Evolutionary conservation across 192 early-diverging fungal species (phyloP).

Genomic region (Podila clonocystis): DNA sequence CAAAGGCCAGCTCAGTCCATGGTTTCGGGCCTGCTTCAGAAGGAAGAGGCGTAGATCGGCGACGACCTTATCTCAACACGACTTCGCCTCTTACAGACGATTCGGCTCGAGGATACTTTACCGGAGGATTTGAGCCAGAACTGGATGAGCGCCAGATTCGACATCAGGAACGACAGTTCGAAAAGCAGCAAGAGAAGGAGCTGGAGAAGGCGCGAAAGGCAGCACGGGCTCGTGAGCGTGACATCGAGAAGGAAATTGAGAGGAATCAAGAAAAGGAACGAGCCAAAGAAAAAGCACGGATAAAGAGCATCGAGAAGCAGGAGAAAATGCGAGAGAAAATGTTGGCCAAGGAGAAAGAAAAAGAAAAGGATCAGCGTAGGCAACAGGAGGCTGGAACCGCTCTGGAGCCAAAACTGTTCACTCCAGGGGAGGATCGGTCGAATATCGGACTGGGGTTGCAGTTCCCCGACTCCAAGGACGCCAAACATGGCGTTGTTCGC

Average conservation of each 20-base stretch:
- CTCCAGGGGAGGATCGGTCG: not conserved
- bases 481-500: conserved; percentile 23
- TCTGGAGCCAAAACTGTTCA: conserved; percentile 18
- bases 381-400: conserved; percentile 6
- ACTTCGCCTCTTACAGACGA: not conserved
- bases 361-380: not conserved
- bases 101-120: not conserved
- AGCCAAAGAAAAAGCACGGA: conserved; percentile 24
- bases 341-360: not conserved
- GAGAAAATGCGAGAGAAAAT: conserved; percentile 12
- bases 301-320: conserved; percentile 19
- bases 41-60: not conserved
- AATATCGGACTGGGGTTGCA: conserved; percentile 11
- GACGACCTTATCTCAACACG: not conserved
- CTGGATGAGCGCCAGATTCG: not conserved
- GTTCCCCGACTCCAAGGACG: not conserved
- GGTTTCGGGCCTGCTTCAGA: not conserved
- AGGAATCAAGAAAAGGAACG: conserved; percentile 8
- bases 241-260: conserved; percentile 21
- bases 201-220: conserved; percentile 25
- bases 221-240: conserved; percentile 16
- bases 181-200: conserved; percentile 34
- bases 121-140: not conserved
- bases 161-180: conserved; percentile 10
- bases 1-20: not conserved